Percentiles rank a stretch among this genome's conserved stretches.
Conservation (phyloP, 306 rosid species). For the Lathyrus sativus region DNA sequence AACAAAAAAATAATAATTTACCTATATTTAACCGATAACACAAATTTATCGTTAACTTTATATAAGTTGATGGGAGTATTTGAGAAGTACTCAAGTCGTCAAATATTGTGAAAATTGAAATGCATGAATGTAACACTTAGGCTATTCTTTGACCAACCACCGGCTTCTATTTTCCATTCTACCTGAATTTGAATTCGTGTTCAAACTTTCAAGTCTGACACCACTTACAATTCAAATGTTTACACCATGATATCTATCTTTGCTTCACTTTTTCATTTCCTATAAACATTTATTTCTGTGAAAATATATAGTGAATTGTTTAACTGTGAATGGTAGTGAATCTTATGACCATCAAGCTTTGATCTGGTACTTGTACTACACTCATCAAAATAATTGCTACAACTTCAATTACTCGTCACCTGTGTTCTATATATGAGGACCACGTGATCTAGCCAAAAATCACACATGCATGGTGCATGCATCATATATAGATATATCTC, state of each 20-base stretch:
- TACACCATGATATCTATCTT: background rate
- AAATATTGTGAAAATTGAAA: slow-evolving; percentile 31
- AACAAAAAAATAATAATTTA: too few species aligned
- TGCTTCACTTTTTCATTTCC: background rate
- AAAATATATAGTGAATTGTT: slow-evolving; percentile 14
- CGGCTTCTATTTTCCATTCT: slow-evolving; percentile 17
- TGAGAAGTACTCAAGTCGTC: too few species aligned
- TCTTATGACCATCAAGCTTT: slow-evolving; percentile 34
- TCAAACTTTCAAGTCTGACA: slow-evolving; percentile 38
- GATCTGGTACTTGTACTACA: slow-evolving; percentile 14
- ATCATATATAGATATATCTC: slow-evolving; percentile 29
- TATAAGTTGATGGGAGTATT: too few species aligned
- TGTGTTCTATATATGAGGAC: background rate
- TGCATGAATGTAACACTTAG: slow-evolving; percentile 22
- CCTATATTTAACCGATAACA: too few species aligned
- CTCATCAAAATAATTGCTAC: slow-evolving; percentile 24
- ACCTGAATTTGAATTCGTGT: slow-evolving; percentile 37
- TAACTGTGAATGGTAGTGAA: slow-evolving; percentile 18
- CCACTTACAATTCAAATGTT: slow-evolving; percentile 27
- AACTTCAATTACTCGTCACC: slow-evolving; percentile 2
- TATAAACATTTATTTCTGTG: background rate
- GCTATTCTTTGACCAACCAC: slow-evolving; percentile 30
- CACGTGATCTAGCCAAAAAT: slow-evolving; percentile 11
- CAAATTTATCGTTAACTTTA: too few species aligned
- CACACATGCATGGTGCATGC: slow-evolving; percentile 44